Evolutionary conservation across 192 early-diverging fungal genomes (phyloP), one percentile per base, ranked within the genome.

Genomic region (Coemansia sp.): DNA sequence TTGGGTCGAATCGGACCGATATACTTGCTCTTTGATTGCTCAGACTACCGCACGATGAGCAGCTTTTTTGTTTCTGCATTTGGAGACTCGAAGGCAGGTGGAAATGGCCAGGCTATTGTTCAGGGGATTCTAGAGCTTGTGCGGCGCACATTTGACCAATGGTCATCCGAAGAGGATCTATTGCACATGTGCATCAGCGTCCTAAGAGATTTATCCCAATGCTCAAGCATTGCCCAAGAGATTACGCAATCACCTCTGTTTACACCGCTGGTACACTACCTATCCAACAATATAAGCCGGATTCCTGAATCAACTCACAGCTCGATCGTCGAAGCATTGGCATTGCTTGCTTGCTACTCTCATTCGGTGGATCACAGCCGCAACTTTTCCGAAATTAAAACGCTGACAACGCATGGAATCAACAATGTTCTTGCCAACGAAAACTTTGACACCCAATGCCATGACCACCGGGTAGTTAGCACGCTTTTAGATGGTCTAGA

Each of bases 281-380:
- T 81, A 31, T 67, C 67, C 8, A n/a, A 63, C 66, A 72, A 66
- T 39, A 71, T 81, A 30, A 21, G 63, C 57, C 57, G 56, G 39
- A 72, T 81, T 57, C 78, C 78, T n/a, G 78, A 69, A n/a, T 61
- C 78, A 16, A 70, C 63, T 1, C 78, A 81, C 52, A 69, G 78
- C 48, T 75, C 78, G 23, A 72, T 72, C 23, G 65, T 81, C 37
- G 73, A 81, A 59, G 73, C 78, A 2, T 59, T 81, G 21, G 63
- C 69, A 0, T 12, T 75, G 40, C 68, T 81, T 43, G 71, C 66
- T 21, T 72, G 78, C 28, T 73, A 81, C 48, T 68, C 73, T 15
- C 40, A 68, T 31, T 58, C 69, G 0, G 73, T 33, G 2, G 66
- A 75, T 15, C 78, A 72, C 23, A 70, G 68, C 45, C 46, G 49